Evolutionary conservation across 2,329 filamentous ascomycete genomes (phyloP), one percentile per base, ranked within the genome.

Genomic region (Bisporella sp.): DNA sequence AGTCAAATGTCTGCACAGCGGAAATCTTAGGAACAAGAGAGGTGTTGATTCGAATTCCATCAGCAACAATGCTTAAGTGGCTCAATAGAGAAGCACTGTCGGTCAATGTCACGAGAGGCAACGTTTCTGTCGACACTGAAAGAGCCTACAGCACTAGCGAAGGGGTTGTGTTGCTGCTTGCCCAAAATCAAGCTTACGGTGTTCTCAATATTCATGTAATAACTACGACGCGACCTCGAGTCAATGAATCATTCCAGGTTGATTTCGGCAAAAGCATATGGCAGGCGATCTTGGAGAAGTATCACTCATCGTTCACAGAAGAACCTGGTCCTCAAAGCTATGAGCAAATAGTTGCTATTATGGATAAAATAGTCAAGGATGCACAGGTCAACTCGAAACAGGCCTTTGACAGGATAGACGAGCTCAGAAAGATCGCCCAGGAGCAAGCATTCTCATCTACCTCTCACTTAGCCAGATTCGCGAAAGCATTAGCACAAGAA

Each of bases 211-310:
- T 85, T 42, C 74, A 76, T 2, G 72, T 85, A 35, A 70, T 75
- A 49, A 81, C 81, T 1, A 78, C 72, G 11, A 78, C 73, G 49
- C 77, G 76, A 54, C 82, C 82, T 29, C 78, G 74, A 63, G 72
- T 84, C 55, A 78, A 78, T 59, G 79, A 84, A 66, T 76, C 75
- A 0, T 79, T 84, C 62, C 73, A 75, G 39, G 67, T 85, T 31
- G 75, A 82, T 62, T 81, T 85, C 63, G 78, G 79, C 31, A 58
- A 55, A 1, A 55, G 53, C 40, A 31, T 57, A 41, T 55, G 58
- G 51, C 60, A 64, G 46, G 53, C 49, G 44, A 46, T 63, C 9
- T 31, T 63, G 35, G 53, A 57, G 31, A 60, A 57, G 40, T 48
- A 64, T 37, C 35, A 9, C 35, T 54, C 58, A 9, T 47, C 61